Evolutionary conservation across 305 asterid species (phyloP), one percentile per base, ranked within the genome.

Genomic region (Salvia sclarea): DNA sequence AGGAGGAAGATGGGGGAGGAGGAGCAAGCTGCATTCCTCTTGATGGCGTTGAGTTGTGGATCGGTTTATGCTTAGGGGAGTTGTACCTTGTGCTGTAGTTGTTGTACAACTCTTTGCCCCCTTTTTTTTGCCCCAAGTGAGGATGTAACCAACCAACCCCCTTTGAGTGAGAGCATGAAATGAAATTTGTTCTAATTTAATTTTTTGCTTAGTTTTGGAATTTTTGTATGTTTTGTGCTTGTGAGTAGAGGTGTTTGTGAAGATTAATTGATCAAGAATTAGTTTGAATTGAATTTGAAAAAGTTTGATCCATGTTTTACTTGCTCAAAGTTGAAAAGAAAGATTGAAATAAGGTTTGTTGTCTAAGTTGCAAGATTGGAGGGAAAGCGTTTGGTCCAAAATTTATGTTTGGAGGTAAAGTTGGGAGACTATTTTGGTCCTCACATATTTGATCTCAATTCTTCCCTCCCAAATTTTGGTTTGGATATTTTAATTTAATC

Each of bases 31-130:
- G 98, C 98, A 0, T 79, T 84, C 44, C 86, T 92, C 8, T 76
- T 92, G 55, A 92, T 92, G 97, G 95, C 96, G 38, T 55, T 92
- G 21, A 90, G 97, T 0, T 90, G 93, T 86, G 96, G 98, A 47
- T 86, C 97, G 17, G 97, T 90, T 62, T 86, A 85, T 75, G 97
- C 98, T 17, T 92, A 82, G 75, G 60, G 28, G 72, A 33, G 47
- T 68, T 78, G 83, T 68, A 78, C 82, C 9, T 5, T 14, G 12
- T 47, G 81, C 47, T 9, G 59, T 66, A 71, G 62, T 40, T 12
- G 76, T 73, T 66, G 82, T 78, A 71, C 83, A 62, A n/a, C 61
- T 7, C 17, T 3, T 48, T n/a, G n/a, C n/a, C 43, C 53, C 12
- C 16, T 8, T 18, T 24, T 52, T 43, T 50, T 25, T 8, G 5